Base-by-base conservation (phyloP, 2,329 filamentous ascomycete genomes). In the Colletotrichum musae region DNA sequence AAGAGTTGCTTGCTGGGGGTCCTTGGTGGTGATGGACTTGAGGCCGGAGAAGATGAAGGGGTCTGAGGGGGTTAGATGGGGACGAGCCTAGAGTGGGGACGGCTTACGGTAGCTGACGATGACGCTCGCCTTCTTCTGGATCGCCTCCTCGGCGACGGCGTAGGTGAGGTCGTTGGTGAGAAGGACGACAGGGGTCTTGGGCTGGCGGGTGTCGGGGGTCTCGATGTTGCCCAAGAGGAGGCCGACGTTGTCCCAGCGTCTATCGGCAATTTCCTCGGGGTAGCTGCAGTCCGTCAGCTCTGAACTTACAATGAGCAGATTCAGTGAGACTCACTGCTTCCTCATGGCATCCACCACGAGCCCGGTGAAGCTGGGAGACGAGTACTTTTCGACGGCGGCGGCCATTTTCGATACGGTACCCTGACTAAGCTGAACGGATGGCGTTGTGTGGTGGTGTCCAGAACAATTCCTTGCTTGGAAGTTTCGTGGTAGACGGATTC, bases 211-310 rank as follows among this genome's bases (percentile, higher is more conserved):
- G 65, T 80, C 77, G 16, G 75, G 58, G 39, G 74, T 56, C 62
- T 77, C 72, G n/a, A 83, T 78, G 74, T 85, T 84, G 70, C 81
- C 81, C 62, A 86, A 75, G 58, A 97, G 87, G 60, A 98, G 87
- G 58, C 96, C 96, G n/a, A 97, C 97, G 77, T 99, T 99, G 79
- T 99, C 96, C 88, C 95, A 99, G 73, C 92, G 91, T 74, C 91
- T 92, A 78, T 98, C 96, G 10, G 96, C 96, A 50, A 98, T 86
- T 70, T 90, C 90, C 77, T 97, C 94, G 0, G 96, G 96, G 78
- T 97, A 99, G 69, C 94, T 96, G 58, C 7, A 6, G 39, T 24
- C 58, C 18, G 43, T 72, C n/a, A 63, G 54, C 28, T 6, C n/a
- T 36, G 43, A 47, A 10, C 2, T 45, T n/a, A 28, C 32, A 15